Evolutionary conservation across 208 protist species (phyloP).

Genomic region (Crithidia expoeki): DNA sequence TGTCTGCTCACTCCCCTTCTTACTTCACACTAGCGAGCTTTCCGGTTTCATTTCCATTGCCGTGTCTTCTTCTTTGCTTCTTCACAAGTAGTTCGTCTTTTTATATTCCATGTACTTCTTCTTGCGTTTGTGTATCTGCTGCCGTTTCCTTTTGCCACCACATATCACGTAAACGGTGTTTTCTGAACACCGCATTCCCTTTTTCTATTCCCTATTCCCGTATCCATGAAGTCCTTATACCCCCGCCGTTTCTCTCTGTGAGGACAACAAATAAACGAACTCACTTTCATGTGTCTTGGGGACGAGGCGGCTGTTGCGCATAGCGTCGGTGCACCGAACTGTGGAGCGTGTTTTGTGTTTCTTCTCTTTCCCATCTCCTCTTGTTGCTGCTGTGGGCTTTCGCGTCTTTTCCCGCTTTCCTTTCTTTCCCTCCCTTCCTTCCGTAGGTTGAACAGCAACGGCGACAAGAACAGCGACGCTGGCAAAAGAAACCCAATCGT

Average conservation of each 20-base stretch:
- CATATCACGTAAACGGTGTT: slow-evolving; percentile 5
- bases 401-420: not conserved
- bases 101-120: slow-evolving; percentile 11
- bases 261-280: not conserved
- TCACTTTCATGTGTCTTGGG: not conserved
- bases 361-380: slow-evolving; percentile 6
- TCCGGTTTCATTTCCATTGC: slow-evolving; percentile 1
- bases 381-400: not conserved
- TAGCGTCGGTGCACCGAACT: slow-evolving; percentile 2
- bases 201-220: slow-evolving; percentile 7
- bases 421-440: slow-evolving; percentile 4
- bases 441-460: slow-evolving; percentile 21
- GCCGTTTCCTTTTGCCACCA: not conserved
- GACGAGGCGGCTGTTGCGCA: not conserved
- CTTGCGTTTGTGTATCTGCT: not conserved
- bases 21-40: slow-evolving; percentile 1
- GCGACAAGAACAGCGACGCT: not conserved
- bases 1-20: not conserved
- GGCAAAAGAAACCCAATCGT: slow-evolving; percentile 4
- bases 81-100: not conserved
- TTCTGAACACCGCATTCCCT: too few species aligned
- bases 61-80: slow-evolving; percentile 14
- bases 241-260: not conserved
- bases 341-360: slow-evolving; percentile 12
- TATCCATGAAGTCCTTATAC: slow-evolving; percentile 7